Evolutionary conservation across 2,329 filamentous ascomycete genomes (phyloP), one percentile per base, ranked within the genome.

Genomic region (Hymenoscyphus repandus): DNA sequence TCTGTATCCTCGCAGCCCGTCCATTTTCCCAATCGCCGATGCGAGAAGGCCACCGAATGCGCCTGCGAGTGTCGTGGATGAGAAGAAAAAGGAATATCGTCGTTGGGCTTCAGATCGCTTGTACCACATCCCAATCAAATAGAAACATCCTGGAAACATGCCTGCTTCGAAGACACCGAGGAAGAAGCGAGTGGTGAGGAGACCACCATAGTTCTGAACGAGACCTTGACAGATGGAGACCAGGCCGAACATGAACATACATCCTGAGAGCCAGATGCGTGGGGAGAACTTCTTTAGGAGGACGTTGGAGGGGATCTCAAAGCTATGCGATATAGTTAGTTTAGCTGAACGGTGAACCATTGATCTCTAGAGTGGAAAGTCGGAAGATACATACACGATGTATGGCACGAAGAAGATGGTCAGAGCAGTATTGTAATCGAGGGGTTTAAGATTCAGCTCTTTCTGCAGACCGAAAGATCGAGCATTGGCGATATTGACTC

Each of bases 11-110:
- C 74, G 69, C 10, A 87, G 57, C 2, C 79, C 79, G 57, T 90
- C 79, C 88, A 96, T 91, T 63, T 93, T 88, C n/a, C 88, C 88
- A 56, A 96, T 95, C 0, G 85, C 91, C 1, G 83, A 85, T 1
- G 91, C 91, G 4, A 96, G 76, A 1, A 96, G 77, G 2, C 90
- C 90, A 39, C 89, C 90, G 62, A 96, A 96, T 0, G 90, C 88
- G 31, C 88, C 88, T 1, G 88, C 88, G 3, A 92, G 73, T 0
- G 85, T 87, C 0, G 88, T 91, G 27, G 79, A 88, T 63, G 80
- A 84, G 74, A 97, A 97, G 76, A 97, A 97, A 74, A 97, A 91
- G 13, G 85, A 88, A 71, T 91, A 96, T 30, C 93, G 83, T 63
- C 90, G 89, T 70, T 97, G 92, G 2, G 91, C 90, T 70, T 97